Evolutionary conservation across 2,329 filamentous ascomycete genomes (phyloP).

Genomic region (Hypoxylon sp.): DNA sequence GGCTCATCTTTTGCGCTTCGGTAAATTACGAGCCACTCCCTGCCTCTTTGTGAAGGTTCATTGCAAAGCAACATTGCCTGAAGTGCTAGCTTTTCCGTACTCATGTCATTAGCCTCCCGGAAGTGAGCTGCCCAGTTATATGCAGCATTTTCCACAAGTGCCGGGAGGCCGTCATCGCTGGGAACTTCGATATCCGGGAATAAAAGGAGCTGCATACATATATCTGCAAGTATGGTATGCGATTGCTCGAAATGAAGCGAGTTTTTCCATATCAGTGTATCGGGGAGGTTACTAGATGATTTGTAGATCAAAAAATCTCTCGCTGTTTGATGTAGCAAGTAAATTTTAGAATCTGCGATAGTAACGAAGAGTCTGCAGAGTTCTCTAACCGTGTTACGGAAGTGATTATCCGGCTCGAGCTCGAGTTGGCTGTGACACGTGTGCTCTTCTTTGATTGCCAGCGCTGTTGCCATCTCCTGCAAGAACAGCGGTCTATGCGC

Average conservation of each 20-base stretch:
- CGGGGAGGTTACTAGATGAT: not conserved
- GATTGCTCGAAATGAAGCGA: conserved; percentile 27
- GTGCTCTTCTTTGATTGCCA: conserved; percentile 43
- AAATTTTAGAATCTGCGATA: conserved; percentile 54
- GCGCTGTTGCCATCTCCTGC: conserved; percentile 53
- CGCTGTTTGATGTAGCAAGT: conserved; percentile 59
- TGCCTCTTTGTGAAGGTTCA: not conserved
- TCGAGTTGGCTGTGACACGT: conserved; percentile 4
- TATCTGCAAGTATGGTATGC: not conserved
- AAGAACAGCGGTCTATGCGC: conserved; percentile 54
- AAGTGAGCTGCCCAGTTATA: not conserved
- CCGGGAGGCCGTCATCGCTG: not conserved
- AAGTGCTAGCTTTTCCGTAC: not conserved
- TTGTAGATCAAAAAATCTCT: conserved; percentile 55
- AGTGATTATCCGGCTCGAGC: conserved; percentile 30
- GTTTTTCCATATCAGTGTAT: conserved; percentile 17
- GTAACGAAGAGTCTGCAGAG: conserved; percentile 57
- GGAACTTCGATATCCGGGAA: not conserved
- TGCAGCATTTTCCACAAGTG: not conserved
- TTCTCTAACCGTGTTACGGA: conserved; percentile 46
- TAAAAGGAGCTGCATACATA: not conserved
- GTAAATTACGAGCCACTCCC: not conserved
- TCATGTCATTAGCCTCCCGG: not conserved
- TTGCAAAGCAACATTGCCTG: not conserved
- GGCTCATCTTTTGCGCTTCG: too few relatives aligned